These are phyloP conservation scores for Funneliformis geosporum DNA, from an alignment of 192 early-diverging fungal species.

Conservation along the genomic window DNA sequence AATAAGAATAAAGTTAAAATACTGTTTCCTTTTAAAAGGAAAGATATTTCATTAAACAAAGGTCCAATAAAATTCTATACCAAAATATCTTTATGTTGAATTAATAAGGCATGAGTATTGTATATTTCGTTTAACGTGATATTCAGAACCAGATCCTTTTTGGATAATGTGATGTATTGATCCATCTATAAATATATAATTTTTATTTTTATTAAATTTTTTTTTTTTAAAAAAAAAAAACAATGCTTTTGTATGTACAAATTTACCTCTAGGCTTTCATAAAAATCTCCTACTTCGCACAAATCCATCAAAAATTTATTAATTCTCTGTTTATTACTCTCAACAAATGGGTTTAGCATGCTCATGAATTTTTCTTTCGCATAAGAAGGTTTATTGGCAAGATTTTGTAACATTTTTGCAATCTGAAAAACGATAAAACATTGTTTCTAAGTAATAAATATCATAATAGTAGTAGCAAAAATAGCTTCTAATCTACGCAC, in stretches of 20 bases:
- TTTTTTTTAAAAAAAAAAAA: not conserved
- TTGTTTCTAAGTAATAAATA: not conserved
- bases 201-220: not conserved
- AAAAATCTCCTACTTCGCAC: slow-evolving; percentile 94
- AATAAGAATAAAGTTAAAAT: not conserved
- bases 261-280: slow-evolving; percentile 80
- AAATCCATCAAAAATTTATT: slow-evolving; percentile 88
- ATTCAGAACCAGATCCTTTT: slow-evolving; percentile 84
- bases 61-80: slow-evolving; percentile 5
- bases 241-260: not conserved
- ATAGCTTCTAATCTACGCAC: slow-evolving; percentile 39
- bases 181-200: slow-evolving; percentile 68
- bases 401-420: slow-evolving; percentile 93
- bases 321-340: slow-evolving; percentile 81
- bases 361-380: slow-evolving; percentile 93
- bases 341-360: slow-evolving; percentile 86
- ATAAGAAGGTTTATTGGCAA: slow-evolving; percentile 92
- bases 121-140: slow-evolving; percentile 95
- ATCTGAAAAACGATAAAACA: slow-evolving; percentile 45
- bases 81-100: slow-evolving; percentile 80
- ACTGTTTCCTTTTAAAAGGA: not conserved
- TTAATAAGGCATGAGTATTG: slow-evolving; percentile 83
- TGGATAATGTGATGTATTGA: slow-evolving; percentile 94
- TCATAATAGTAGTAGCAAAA: not conserved
- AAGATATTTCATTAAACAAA: not conserved